Conservation (phyloP, 805 yeast genomes). For the Candida maris region DNA sequence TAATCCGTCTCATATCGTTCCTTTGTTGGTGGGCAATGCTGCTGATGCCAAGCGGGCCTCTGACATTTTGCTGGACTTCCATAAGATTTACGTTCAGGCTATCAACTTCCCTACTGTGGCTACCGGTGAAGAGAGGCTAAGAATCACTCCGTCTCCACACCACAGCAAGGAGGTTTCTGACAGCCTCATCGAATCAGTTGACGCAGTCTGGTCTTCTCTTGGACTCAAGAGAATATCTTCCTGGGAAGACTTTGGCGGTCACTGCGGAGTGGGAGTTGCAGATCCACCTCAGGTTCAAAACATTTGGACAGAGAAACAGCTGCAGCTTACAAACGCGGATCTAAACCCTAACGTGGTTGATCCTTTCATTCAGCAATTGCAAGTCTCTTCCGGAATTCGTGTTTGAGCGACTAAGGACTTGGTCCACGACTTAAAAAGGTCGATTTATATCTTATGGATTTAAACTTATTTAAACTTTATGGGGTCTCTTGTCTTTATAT, state of each 20-base stretch:
- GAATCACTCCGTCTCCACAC: slow-evolving; percentile 99
- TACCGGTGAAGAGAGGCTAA: slow-evolving; percentile 89
- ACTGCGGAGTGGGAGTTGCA: slow-evolving; percentile 77
- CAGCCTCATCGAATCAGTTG: slow-evolving; percentile 72
- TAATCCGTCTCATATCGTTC: slow-evolving; percentile 96
- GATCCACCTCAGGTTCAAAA: slow-evolving; percentile 47
- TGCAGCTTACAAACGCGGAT: slow-evolving; percentile 57
- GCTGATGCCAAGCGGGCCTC: slow-evolving; percentile 88
- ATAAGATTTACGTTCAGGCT: slow-evolving; percentile 93
- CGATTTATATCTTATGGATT: too few species aligned
- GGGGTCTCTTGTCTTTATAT: too few species aligned
- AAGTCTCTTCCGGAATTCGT: slow-evolving; percentile 65
- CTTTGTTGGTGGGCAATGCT: slow-evolving; percentile 92
- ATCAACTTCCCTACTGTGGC: slow-evolving; percentile 98
- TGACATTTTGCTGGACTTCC: slow-evolving; percentile 78
- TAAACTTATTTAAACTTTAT: too few species aligned
- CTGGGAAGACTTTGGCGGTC: slow-evolving; percentile 82
- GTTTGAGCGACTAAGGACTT: too few species aligned
- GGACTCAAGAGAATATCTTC: slow-evolving; percentile 69
- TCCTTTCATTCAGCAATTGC: slow-evolving; percentile 60
- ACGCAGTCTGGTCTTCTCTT: slow-evolving; percentile 73
- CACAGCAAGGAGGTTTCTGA: slow-evolving; percentile 77
- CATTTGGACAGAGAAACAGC: slow-evolving; percentile 85
- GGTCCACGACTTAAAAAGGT: too few species aligned
- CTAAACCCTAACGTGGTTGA: slow-evolving; percentile 64